phyloP scores from a whole-genome alignment of 306 rosid genomes.

The Biancaea sappan region DNA sequence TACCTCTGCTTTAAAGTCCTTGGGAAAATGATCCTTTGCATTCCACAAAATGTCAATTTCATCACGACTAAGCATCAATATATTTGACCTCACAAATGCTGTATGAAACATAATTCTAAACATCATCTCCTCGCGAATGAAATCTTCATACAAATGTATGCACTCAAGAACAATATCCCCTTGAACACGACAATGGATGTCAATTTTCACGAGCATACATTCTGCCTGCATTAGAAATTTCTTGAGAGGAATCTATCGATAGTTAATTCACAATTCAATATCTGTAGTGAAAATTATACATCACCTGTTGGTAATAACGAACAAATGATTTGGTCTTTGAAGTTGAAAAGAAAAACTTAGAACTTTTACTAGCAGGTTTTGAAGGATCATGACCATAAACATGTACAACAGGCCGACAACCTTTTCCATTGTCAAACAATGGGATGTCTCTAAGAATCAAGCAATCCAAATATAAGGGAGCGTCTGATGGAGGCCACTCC shows the following conservation, averaged over 20 bases:
- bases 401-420: slow-evolving; percentile 82
- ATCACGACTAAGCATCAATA: slow-evolving; percentile 77
- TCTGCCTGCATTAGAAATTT: slow-evolving; percentile 78
- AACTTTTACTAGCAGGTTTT: slow-evolving; percentile 69
- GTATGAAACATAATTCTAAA: slow-evolving; percentile 92
- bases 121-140: slow-evolving; percentile 71
- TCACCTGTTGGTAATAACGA: slow-evolving; percentile 84
- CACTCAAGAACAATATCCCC: slow-evolving; percentile 98
- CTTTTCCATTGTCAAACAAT: slow-evolving; percentile 71
- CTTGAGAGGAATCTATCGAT: slow-evolving; percentile 45
- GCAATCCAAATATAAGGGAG: slow-evolving; percentile 83
- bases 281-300: slow-evolving; percentile 36
- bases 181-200: slow-evolving; percentile 82
- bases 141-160: slow-evolving; percentile 77
- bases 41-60: slow-evolving; percentile 91
- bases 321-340: slow-evolving; percentile 49
- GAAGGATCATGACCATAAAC: slow-evolving; percentile 90
- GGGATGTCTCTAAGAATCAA: slow-evolving; percentile 85
- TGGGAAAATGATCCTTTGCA: slow-evolving; percentile 80
- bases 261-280: slow-evolving; percentile 34
- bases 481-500: slow-evolving; percentile 90
- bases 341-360: slow-evolving; percentile 85
- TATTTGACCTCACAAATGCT: slow-evolving; percentile 86
- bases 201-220: slow-evolving; percentile 82
- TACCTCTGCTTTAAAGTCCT: slow-evolving; percentile 96